These are phyloP conservation scores for Parasitella parasitica DNA, from an alignment of 371 early-diverging fungal species.

Conservation along the genomic window DNA sequence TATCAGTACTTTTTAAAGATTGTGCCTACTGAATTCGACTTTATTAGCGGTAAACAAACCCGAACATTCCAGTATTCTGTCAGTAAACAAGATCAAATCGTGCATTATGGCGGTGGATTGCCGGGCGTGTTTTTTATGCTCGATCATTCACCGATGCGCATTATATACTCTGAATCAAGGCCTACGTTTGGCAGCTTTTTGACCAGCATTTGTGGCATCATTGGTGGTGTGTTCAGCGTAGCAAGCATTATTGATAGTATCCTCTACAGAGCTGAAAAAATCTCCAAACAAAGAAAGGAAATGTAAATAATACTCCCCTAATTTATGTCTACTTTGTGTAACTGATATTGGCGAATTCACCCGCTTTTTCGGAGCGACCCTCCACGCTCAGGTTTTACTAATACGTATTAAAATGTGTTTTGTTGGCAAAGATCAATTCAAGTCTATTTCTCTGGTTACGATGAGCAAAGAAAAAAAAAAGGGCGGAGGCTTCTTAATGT, in stretches of 20 bases:
- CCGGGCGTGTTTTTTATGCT: slow-evolving; percentile 90
- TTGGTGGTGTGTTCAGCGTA: slow-evolving; percentile 94
- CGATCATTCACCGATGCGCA: slow-evolving; percentile 96
- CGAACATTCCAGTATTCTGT: slow-evolving; percentile 93
- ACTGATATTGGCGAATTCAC: slow-evolving; percentile 7
- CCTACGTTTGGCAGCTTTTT: slow-evolving; percentile 84
- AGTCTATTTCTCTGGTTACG: no score
- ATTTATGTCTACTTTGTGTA: background rate
- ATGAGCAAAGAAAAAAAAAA: no score
- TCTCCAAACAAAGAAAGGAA: slow-evolving; percentile 44
- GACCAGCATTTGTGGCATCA: slow-evolving; percentile 89
- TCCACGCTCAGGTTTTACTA: no score
- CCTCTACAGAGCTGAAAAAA: slow-evolving; percentile 81
- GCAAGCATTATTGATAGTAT: slow-evolving; percentile 88
- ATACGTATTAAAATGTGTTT: no score
- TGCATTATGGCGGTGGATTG: slow-evolving; percentile 43
- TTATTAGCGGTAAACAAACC: slow-evolving; percentile 64
- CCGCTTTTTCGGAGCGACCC: slow-evolving; percentile 12
- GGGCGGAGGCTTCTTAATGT: no score
- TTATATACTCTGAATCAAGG: slow-evolving; percentile 78
- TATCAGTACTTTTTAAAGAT: slow-evolving; percentile 95
- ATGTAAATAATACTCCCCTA: slow-evolving; percentile 12
- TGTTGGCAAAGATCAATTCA: no score
- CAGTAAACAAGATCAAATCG: slow-evolving; percentile 76
- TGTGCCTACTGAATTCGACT: slow-evolving; percentile 82